Conservation (phyloP, 129 eudicot species). For the Centella asiatica region DNA sequence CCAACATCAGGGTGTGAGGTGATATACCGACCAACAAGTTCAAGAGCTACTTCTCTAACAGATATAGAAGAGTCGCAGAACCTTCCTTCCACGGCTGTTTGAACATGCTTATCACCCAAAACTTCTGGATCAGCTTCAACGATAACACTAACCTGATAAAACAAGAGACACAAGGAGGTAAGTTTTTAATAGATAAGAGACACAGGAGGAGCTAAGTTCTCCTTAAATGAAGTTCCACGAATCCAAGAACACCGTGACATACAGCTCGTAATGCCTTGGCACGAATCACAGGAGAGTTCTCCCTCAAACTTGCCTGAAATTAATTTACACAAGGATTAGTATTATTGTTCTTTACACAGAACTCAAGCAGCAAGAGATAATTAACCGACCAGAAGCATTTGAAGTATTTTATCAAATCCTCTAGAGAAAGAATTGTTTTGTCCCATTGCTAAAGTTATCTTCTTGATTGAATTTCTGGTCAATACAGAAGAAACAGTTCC, state of each 20-base stretch:
- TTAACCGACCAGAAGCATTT: conserved; percentile 75
- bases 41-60: conserved; percentile 96
- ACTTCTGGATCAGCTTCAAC: conserved; percentile 99
- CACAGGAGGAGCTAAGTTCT: not conserved
- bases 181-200: conserved; percentile 3
- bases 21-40: conserved; percentile 93
- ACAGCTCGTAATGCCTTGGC: conserved; percentile 97
- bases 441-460: conserved; percentile 66
- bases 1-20: conserved; percentile 99
- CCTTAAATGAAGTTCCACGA: conserved; percentile 5
- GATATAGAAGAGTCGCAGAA: conserved; percentile 93
- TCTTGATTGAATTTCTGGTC: conserved; percentile 69
- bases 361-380: conserved; percentile 12
- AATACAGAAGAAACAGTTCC: conserved; percentile 44
- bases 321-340: conserved; percentile 1
- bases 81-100: conserved; percentile 98
- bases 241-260: conserved; percentile 32
- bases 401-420: conserved; percentile 94
- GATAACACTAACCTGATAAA: conserved; percentile 79
- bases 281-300: conserved; percentile 90
- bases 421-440: conserved; percentile 81
- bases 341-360: not conserved
- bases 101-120: conserved; percentile 79
- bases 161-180: conserved; percentile 14
- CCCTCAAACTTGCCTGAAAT: conserved; percentile 84